Evolutionary conservation across 148 eudicot species (phyloP).

Genomic region (Limonium bicolor): DNA sequence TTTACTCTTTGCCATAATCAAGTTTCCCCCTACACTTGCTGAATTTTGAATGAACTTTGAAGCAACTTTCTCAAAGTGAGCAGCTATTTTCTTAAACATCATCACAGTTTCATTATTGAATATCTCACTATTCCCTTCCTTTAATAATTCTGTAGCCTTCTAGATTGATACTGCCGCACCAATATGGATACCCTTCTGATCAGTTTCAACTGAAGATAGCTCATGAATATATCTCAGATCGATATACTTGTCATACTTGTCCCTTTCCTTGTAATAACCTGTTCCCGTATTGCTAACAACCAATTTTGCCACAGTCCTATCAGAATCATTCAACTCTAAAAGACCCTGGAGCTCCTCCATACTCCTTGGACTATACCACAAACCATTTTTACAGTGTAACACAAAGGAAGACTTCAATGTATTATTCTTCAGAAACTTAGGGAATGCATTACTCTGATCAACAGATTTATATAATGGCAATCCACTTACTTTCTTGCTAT

Average conservation of each 20-base stretch:
- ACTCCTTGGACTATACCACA: constrained; percentile 59
- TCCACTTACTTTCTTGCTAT: constrained; percentile 28
- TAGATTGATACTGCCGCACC: constrained; percentile 83
- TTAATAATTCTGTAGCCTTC: constrained; percentile 37
- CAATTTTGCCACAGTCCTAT: constrained; percentile 15
- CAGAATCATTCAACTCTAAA: constrained; percentile 9
- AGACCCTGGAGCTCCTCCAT: constrained; percentile 43
- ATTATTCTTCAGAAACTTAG: constrained; percentile 47
- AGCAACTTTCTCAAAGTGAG: constrained; percentile 77
- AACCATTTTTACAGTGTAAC: constrained; percentile 30
- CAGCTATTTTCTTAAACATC: constrained; percentile 41
- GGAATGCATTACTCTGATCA: constrained; percentile 29
- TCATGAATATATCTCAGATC: constrained; percentile 70
- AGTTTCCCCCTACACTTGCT: constrained; percentile 86
- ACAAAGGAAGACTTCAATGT: constrained; percentile 11
- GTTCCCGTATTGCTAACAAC: constrained; percentile 77
- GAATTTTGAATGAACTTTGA: constrained; percentile 53
- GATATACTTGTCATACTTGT: constrained; percentile 37
- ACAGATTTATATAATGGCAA: constrained; percentile 40
- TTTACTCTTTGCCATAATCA: constrained; percentile 76
- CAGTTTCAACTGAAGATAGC: constrained; percentile 38
- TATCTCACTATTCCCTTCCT: constrained; percentile 14
- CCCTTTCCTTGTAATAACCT: constrained; percentile 69
- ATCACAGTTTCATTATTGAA: constrained; percentile 6
- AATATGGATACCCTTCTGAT: constrained; percentile 32